Evolutionary conservation across 1,139 yeast genomes (phyloP).

Genomic region (Pichia sp.): DNA sequence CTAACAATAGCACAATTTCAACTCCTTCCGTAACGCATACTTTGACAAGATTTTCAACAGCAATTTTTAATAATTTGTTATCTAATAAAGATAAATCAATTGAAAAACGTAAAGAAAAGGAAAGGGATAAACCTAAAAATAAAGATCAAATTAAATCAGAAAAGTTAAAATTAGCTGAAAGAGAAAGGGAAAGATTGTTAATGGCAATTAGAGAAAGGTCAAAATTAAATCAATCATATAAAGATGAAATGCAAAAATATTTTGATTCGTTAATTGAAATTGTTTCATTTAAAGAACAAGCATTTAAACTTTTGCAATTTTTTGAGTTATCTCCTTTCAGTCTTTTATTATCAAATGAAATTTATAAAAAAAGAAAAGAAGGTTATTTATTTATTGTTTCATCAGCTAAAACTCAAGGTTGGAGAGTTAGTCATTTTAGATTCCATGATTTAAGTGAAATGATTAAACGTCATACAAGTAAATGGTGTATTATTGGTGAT

Average conservation of each 20-base stretch:
- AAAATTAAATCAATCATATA: slow-evolving; percentile 16
- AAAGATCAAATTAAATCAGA: too few species aligned
- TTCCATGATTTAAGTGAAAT: slow-evolving; percentile 75
- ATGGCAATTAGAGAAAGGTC: slow-evolving; percentile 3
- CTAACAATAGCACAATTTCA: neutral
- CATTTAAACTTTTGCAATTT: slow-evolving; percentile 76
- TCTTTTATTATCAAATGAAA: slow-evolving; percentile 75
- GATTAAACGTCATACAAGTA: slow-evolving; percentile 84
- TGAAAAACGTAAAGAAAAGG: slow-evolving; percentile 1
- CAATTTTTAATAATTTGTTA: slow-evolving; percentile 2
- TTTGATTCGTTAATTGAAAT: slow-evolving; percentile 53
- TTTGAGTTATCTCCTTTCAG: slow-evolving; percentile 88
- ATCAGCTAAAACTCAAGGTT: slow-evolving; percentile 82
- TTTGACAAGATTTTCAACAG: slow-evolving; percentile 6
- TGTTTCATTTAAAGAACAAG: slow-evolving; percentile 69
- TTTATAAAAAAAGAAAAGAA: slow-evolving; percentile 80
- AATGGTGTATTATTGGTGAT: slow-evolving; percentile 85
- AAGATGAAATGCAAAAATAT: slow-evolving; percentile 47
- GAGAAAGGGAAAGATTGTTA: neutral
- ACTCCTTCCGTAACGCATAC: slow-evolving; percentile 8
- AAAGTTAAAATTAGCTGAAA: neutral
- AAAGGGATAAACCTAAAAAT: too few species aligned
- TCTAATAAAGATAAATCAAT: neutral
- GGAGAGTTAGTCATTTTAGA: slow-evolving; percentile 90
- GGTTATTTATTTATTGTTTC: slow-evolving; percentile 78